Base-by-base conservation (phyloP, 2,329 filamentous ascomycete genomes). In the Penicillium olsonii region DNA sequence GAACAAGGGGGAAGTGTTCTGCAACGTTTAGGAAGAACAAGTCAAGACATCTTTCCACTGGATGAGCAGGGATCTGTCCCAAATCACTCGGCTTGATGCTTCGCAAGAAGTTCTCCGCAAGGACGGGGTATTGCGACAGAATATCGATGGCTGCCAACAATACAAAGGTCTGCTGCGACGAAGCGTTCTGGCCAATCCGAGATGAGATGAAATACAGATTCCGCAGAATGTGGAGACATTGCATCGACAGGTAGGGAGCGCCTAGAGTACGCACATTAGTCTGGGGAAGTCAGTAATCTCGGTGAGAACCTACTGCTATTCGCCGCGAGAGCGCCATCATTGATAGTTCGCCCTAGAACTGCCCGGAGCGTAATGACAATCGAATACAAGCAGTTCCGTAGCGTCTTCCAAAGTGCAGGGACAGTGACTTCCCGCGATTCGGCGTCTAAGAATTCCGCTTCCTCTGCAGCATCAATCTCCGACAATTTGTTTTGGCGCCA, bases 1-100 rank as follows among this genome's bases (percentile, higher is more conserved):
- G 71, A 2, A 83, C 75, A 8, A 91, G 76, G 0, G 90, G 85
- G 52, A 96, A 84, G 67, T 95, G 89, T 67, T 96, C 92, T 2
- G 88, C 86, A 0, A 87, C 83, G 64, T 95, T 94, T 54, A 96
- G 81, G 71, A 95, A 95, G 74, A 90, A 96, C 14, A 95, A 80
- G 65, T 94, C 88, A n/a, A 92, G 75, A 15, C 82, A 86, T 49
- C 87, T 80, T 58, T 90, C 83, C 2, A 90, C 75, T 5, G 87
- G 84, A 55, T 87, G 81, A 5, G 74, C 71, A 0, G 87, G 82
- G 26, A 87, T 83, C 33, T 76, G 70, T 34, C 81, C 78, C 15
- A 79, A 67, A 50, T 80, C 74, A 35, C 70, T 69, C 5, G 83
- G 83, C 49, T 80, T 78, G 42, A 87, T 86, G 17, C 81, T 79